phyloP scores from a whole-genome alignment of 2,329 filamentous ascomycete genomes.

The Ilyonectria destructans region DNA sequence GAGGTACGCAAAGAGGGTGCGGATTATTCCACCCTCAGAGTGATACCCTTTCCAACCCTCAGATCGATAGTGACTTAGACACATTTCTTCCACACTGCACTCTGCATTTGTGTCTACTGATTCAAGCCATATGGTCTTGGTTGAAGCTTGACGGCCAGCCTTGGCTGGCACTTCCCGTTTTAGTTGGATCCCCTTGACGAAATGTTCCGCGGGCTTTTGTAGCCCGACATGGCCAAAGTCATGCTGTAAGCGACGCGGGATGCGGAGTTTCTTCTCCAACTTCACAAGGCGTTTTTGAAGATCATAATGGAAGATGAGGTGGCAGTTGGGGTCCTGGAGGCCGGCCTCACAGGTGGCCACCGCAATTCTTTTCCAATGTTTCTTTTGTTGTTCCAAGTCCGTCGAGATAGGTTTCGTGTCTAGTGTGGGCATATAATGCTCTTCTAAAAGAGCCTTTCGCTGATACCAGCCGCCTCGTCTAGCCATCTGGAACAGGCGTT shows the following conservation, averaged over 20 bases:
- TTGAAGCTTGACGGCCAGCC: constrained; percentile 63
- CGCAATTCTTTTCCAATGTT: constrained; percentile 85
- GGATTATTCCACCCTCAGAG: constrained; percentile 89
- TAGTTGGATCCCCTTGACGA: constrained; percentile 84
- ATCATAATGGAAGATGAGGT: constrained; percentile 94
- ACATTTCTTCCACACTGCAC: constrained; percentile 95
- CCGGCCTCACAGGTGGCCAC: constrained; percentile 87
- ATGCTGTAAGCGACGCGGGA: constrained; percentile 90
- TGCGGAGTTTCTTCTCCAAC: constrained; percentile 86
- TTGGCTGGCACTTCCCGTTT: constrained; percentile 70
- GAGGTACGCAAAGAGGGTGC: constrained; percentile 92
- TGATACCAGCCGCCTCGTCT: constrained; percentile 95
- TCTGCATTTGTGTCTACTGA: constrained; percentile 78
- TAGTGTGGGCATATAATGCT: constrained; percentile 89
- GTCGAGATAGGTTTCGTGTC: constrained; percentile 59
- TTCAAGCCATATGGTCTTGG: constrained; percentile 92
- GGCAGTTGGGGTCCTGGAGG: constrained; percentile 89
- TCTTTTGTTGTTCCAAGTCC: constrained; percentile 74
- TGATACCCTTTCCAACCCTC: constrained; percentile 97
- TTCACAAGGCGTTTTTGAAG: constrained; percentile 95
- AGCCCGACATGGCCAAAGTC: constrained; percentile 92
- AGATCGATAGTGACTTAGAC: constrained; percentile 86
- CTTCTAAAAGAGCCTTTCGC: constrained; percentile 92
- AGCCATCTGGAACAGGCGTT: constrained; percentile 88
- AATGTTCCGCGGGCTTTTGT: constrained; percentile 81